Conservation (phyloP, 768 basidiomycete genomes). For the Hericium erinaceus region DNA sequence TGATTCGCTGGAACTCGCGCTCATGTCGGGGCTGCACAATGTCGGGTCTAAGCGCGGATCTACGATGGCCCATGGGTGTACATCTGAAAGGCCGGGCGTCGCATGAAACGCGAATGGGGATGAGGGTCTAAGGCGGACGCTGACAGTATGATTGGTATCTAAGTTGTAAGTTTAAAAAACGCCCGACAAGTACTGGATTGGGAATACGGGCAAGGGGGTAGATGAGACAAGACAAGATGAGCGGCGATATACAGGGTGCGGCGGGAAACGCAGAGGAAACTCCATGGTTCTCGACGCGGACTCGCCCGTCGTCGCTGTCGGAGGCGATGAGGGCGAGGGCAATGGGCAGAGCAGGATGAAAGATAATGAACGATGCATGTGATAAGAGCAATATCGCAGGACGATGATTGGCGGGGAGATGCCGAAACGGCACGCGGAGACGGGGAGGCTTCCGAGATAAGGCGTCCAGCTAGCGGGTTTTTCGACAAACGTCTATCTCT, state of each 20-base stretch:
- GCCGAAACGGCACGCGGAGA: neutral
- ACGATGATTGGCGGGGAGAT: neutral
- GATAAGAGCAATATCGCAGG: neutral
- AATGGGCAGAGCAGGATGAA: neutral
- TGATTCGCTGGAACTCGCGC: too few species aligned
- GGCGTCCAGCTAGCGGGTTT: neutral
- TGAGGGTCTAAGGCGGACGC: too few species aligned
- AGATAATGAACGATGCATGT: neutral
- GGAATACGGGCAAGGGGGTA: too few species aligned
- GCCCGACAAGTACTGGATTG: too few species aligned
- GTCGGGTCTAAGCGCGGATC: too few species aligned
- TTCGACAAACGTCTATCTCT: too few species aligned
- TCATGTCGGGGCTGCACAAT: too few species aligned
- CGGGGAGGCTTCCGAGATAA: neutral
- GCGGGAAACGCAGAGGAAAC: neutral
- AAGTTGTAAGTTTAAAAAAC: neutral
- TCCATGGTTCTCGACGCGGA: neutral
- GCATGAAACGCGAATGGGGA: neutral
- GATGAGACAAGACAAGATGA: neutral
- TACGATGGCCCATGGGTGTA: too few species aligned
- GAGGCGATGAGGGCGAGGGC: neutral
- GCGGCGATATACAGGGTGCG: neutral
- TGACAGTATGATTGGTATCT: neutral
- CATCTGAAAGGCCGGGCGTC: constrained; percentile 3
- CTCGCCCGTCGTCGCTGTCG: neutral